phyloP scores from a whole-genome alignment of 2,329 filamentous ascomycete genomes.

The Teratosphaeria gauchensis region DNA sequence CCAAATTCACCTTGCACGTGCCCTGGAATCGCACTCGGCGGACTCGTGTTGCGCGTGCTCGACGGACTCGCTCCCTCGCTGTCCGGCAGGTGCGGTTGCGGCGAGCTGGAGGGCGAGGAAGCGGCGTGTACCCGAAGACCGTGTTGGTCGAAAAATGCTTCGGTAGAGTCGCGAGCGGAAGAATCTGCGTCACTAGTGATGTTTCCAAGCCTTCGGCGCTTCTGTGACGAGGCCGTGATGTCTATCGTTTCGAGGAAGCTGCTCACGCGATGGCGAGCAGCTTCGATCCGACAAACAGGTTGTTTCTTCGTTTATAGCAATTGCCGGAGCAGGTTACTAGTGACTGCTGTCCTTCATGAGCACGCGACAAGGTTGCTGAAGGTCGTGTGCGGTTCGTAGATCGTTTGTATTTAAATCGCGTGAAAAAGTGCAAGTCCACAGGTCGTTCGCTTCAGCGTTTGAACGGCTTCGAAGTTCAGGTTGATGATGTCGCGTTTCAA shows the following conservation, averaged over 20 bases:
- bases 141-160: slow-evolving; percentile 10
- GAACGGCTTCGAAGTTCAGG: neutral
- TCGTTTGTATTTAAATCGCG: neutral
- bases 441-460: neutral
- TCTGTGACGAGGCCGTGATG: slow-evolving; percentile 11
- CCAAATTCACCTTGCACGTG: slow-evolving; percentile 43
- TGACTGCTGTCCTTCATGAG: neutral
- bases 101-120: slow-evolving; percentile 17
- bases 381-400: neutral
- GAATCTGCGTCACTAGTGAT: neutral
- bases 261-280: slow-evolving; percentile 8
- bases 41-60: slow-evolving; percentile 10
- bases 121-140: slow-evolving; percentile 11
- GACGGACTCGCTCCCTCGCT: slow-evolving; percentile 1
- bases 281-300: slow-evolving; percentile 1
- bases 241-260: neutral
- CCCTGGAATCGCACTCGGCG: slow-evolving; percentile 42
- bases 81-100: slow-evolving; percentile 1
- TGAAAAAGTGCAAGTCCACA: neutral
- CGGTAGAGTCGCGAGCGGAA: slow-evolving; percentile 2
- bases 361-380: neutral
- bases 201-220: slow-evolving; percentile 8
- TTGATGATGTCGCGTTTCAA: neutral
- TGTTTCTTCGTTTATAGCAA: neutral
- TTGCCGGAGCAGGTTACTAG: neutral